Evolutionary conservation across 1,139 yeast species (phyloP), one percentile per base, ranked within the genome.

Genomic region (Yamadazyma siamensis): DNA sequence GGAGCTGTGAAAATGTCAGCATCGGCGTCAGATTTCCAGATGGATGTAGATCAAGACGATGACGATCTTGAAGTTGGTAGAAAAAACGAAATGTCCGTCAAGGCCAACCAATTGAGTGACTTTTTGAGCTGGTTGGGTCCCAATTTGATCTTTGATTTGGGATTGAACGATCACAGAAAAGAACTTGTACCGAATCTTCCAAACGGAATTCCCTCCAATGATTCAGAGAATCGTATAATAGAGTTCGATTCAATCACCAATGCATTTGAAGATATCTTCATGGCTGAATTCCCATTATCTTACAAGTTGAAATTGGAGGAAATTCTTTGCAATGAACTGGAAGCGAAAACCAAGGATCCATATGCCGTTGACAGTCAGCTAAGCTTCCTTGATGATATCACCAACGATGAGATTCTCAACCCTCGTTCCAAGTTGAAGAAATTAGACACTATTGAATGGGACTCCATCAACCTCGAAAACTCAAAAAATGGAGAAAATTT

Each of bases 311-410:
- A 47, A 14, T 42, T 68, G 16, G 46, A 46, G 21, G 72, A 66
- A 31, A 51, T 66, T 31, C 38, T 64, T 7, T 41, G 47, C 23
- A 66, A 61, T 23, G 16, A 35, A 6, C 37, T 40, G 23, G 53
- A 49, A 18, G 23, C 28, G 7, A 46, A 42, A 11, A 42, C 46
- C 15, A 61, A 54, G 8, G 34, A 33, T 6, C 8, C 12, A 8
- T 29, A 32, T 17, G 10, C 36, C 3, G 38, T 58, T 6, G 65
- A 60, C 21, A 50, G 54, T 25, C 67, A 61, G 29, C 40, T 66
- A 13, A 56, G 56, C 30, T 67, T 67, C 37, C 52, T 67, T 38
- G 69, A 64, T 26, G 69, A 64, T 24, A 56, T 65, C 6, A 50
- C 66, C 6, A 54, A 52, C 29, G 63, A 56, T 26, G 63, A 54